Conservation (phyloP, 495 filamentous ascomycete species). For the Hypoxylon lienhwacheense region DNA sequence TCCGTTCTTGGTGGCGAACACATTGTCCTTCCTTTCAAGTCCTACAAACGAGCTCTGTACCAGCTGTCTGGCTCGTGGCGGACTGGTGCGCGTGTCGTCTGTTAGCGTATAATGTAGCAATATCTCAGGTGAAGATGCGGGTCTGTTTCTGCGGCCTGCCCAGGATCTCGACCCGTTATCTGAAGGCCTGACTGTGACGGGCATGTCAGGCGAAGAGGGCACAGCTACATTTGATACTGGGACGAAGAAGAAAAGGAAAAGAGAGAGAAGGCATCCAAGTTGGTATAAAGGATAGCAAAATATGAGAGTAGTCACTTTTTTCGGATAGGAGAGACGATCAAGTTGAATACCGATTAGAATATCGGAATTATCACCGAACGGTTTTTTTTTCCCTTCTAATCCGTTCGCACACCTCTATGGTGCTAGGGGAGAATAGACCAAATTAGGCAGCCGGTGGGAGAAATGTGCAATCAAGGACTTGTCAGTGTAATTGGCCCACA, state of each 20-base stretch:
- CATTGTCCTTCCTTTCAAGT: conserved; percentile 35
- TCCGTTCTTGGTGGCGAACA: conserved; percentile 50
- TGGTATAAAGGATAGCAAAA: conserved; percentile 5
- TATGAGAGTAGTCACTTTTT: conserved; percentile 16
- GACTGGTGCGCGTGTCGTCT: conserved; percentile 33
- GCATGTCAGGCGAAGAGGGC: conserved; percentile 33
- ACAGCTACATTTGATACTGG: conserved; percentile 30
- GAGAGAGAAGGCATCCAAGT: conserved; percentile 3
- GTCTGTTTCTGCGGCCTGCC: conserved; percentile 33
- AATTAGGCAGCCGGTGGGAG: conserved; percentile 36
- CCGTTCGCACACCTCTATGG: conserved; percentile 17
- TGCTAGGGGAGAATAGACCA: conserved; percentile 15
- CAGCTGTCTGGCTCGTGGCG: conserved; percentile 31
- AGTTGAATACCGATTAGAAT: conserved; percentile 13
- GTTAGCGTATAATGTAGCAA: conserved; percentile 31
- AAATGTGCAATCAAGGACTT: conserved; percentile 30
- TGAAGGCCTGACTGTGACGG: conserved; percentile 34
- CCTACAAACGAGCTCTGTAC: conserved; percentile 41
- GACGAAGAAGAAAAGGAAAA: conserved; percentile 1
- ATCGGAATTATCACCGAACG: conserved; percentile 24
- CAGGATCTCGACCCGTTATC: conserved; percentile 34
- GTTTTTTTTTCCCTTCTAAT: conserved; percentile 1
- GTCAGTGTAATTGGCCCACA: conserved; percentile 34
- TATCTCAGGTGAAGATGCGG: conserved; percentile 28
- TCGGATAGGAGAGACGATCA: conserved; percentile 1